phyloP scores from a whole-genome alignment of 441 rosid species.

The Jatropha multifida region DNA sequence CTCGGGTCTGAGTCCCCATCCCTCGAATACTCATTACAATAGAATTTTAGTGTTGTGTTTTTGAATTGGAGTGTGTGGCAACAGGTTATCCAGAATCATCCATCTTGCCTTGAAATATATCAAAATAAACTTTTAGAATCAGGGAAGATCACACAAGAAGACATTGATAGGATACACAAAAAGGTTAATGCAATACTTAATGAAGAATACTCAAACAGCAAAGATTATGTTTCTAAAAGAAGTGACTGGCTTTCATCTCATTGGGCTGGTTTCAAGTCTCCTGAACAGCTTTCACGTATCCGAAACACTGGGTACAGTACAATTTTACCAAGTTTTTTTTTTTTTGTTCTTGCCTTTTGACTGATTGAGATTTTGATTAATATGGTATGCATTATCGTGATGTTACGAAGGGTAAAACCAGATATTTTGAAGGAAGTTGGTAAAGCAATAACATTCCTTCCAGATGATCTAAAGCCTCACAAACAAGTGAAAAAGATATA shows the following conservation, averaged over 20 bases:
- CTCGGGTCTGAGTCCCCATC: not conserved
- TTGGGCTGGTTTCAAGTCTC: constrained; percentile 96
- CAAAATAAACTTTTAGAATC: constrained; percentile 68
- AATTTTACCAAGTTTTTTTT: not conserved
- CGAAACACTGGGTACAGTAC: constrained; percentile 80
- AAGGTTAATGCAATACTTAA: constrained; percentile 79
- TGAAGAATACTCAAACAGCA: constrained; percentile 81
- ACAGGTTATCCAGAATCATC: constrained; percentile 84
- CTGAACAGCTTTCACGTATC: constrained; percentile 91
- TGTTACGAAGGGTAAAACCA: constrained; percentile 71
- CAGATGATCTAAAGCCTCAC: constrained; percentile 84
- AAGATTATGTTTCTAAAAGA: constrained; percentile 75
- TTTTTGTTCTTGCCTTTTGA: not conserved
- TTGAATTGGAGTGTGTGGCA: constrained; percentile 5
- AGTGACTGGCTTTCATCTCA: constrained; percentile 98
- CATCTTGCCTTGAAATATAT: constrained; percentile 82
- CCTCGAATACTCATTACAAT: not conserved
- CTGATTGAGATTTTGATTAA: not conserved
- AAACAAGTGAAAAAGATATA: constrained; percentile 85
- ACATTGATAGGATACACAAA: constrained; percentile 59
- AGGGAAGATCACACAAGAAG: constrained; percentile 60
- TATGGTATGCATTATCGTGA: constrained; percentile 18
- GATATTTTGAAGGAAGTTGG: constrained; percentile 93
- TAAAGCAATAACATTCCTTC: constrained; percentile 74
- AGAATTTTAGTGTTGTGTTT: not conserved